These are phyloP conservation scores for Candida glucosophila DNA, from an alignment of 1,139 yeast species.

Conservation along the genomic window DNA sequence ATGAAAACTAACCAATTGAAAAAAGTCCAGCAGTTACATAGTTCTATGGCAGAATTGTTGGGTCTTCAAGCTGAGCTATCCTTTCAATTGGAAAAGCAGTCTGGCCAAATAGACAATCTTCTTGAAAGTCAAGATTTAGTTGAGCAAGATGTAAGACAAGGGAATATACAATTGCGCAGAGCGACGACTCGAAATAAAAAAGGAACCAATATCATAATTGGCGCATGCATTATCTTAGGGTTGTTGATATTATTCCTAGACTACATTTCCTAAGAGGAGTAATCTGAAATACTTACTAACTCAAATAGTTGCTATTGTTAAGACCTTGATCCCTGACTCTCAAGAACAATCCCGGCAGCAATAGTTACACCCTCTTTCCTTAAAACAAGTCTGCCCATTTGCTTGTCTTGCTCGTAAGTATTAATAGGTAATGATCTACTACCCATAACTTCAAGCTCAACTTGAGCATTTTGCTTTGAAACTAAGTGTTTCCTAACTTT, in stretches of 20 bases:
- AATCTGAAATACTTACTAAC: constrained; percentile 4
- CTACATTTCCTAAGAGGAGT: constrained; percentile 29
- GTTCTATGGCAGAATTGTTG: constrained; percentile 71
- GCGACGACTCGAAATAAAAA: constrained; percentile 67
- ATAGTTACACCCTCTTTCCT: constrained; percentile 82
- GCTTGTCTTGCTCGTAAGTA: constrained; percentile 47
- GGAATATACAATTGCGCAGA: constrained; percentile 62
- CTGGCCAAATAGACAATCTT: constrained; percentile 60
- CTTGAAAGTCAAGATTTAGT: constrained; percentile 67
- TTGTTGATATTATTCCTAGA: constrained; percentile 57
- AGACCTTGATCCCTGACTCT: too few relatives aligned
- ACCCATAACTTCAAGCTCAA: constrained; percentile 54
- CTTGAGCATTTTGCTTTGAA: constrained; percentile 64
- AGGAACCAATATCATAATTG: constrained; percentile 61
- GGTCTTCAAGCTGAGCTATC: constrained; percentile 72
- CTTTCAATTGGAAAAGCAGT: constrained; percentile 67
- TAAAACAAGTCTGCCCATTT: constrained; percentile 73
- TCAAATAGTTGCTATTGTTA: too few relatives aligned
- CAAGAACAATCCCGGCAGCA: constrained; percentile 70
- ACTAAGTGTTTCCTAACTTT: constrained; percentile 64
- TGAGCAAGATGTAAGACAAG: constrained; percentile 58
- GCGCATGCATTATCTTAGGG: constrained; percentile 54
- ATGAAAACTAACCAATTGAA: constrained; percentile 59
- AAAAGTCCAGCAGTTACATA: constrained; percentile 63
- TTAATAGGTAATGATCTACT: constrained; percentile 55